A percentile compares a stretch with the other conserved stretches of the same genome.
Evolutionary conservation across 176 grass and related monocot species (phyloP).

Genomic region (Oryza rufipogon): DNA sequence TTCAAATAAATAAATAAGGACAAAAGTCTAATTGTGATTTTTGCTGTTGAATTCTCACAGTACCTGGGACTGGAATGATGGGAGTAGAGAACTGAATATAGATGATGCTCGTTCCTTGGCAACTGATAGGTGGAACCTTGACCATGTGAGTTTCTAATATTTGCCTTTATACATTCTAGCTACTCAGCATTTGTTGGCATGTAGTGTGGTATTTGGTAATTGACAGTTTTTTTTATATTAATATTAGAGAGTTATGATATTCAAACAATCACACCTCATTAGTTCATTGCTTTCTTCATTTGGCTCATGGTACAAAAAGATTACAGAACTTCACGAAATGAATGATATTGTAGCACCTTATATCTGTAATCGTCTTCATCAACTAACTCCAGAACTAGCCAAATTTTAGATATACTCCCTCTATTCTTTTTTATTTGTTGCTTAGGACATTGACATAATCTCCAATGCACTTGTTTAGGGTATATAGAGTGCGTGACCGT

Average conservation of each 20-base stretch:
- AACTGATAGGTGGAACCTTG: slow-evolving; percentile 79
- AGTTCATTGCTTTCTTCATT: neutral
- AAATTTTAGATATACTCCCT: neutral
- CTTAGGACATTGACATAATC: neutral
- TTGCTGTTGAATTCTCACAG: slow-evolving; percentile 51
- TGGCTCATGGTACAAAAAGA: neutral
- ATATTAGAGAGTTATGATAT: neutral
- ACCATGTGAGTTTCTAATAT: slow-evolving; percentile 52
- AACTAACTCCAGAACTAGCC: neutral
- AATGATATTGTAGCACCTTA: neutral
- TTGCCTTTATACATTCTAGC: slow-evolving; percentile 5
- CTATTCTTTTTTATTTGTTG: neutral
- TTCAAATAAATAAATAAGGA: slow-evolving; percentile 22
- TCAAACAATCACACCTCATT: neutral
- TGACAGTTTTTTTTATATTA: neutral
- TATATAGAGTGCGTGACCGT: neutral
- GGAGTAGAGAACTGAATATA: slow-evolving; percentile 64
- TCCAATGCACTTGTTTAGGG: neutral
- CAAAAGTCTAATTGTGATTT: slow-evolving; percentile 17
- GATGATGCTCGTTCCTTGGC: slow-evolving; percentile 79
- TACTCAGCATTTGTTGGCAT: neutral
- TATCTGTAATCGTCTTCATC: neutral
- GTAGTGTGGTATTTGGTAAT: neutral
- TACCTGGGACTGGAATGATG: slow-evolving; percentile 83
- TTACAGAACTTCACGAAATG: neutral